phyloP scores from a whole-genome alignment of 345 rosid species.

The Citrus maxima region DNA sequence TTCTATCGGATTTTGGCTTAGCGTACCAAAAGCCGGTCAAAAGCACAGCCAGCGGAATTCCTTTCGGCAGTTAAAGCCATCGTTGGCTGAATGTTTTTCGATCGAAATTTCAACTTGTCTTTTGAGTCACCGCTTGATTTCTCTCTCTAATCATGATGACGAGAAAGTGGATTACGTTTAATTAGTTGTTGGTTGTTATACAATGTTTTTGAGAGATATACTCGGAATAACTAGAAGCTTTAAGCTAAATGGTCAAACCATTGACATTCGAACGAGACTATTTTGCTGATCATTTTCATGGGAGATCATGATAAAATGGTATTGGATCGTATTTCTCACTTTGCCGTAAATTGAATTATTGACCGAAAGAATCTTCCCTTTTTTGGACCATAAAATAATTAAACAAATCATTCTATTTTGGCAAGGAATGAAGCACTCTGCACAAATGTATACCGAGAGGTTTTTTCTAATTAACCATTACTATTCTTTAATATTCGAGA shows the following conservation, averaged over 20 bases:
- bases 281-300: no score
- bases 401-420: no score
- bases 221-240: not conserved
- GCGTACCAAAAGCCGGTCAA: slow-evolving; percentile 11
- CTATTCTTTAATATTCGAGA: no score
- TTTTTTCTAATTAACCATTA: no score
- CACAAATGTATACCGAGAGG: no score
- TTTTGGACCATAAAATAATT: not conserved
- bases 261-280: not conserved
- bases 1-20: not conserved
- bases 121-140: not conserved
- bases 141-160: not conserved
- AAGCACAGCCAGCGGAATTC: slow-evolving; percentile 1
- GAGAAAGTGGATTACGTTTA: not conserved
- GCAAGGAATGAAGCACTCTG: no score
- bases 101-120: not conserved
- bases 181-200: not conserved
- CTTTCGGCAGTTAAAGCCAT: slow-evolving; percentile 11
- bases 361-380: not conserved
- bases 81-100: not conserved
- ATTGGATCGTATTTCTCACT: not conserved
- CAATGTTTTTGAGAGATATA: no score
- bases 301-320: not conserved
- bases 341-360: not conserved
- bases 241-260: not conserved